Evolutionary conservation across 2,329 filamentous ascomycete genomes (phyloP).

Genomic region (Colletotrichum echinochloae): DNA sequence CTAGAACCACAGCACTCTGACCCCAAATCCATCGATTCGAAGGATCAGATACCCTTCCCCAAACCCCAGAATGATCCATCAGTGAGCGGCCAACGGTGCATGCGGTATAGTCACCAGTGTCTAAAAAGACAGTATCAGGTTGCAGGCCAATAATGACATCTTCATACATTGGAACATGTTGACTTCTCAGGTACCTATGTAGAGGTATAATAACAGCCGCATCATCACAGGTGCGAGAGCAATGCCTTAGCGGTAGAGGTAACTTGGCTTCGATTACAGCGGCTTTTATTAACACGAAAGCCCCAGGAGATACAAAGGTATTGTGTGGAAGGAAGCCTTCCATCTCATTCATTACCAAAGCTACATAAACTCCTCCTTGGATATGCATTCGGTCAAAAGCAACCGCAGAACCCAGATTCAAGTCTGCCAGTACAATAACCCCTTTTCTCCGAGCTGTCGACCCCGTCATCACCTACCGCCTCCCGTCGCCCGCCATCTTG

Average conservation of each 20-base stretch:
- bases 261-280: not conserved
- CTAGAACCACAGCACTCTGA: not conserved
- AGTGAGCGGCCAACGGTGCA: not conserved
- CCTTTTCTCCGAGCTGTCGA: conserved; percentile 6
- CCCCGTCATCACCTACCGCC: conserved; percentile 38
- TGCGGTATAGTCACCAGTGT: not conserved
- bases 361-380: not conserved
- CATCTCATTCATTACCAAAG: not conserved
- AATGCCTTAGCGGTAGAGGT: not conserved
- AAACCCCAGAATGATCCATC: not conserved
- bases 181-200: not conserved
- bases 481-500: conserved; percentile 44
- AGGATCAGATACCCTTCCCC: not conserved
- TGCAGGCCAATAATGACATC: not conserved
- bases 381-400: not conserved
- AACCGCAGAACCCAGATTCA: not conserved
- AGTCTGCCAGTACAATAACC: not conserved
- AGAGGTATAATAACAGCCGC: not conserved
- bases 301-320: not conserved
- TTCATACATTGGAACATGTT: not conserved
- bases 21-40: not conserved
- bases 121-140: too few relatives aligned
- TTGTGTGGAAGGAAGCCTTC: not conserved
- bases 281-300: not conserved
- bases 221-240: too few relatives aligned